Evolutionary conservation across 164 flowering plant species (phyloP), one percentile per base, ranked within the genome.

Genomic region (Buxus sempervirens): DNA sequence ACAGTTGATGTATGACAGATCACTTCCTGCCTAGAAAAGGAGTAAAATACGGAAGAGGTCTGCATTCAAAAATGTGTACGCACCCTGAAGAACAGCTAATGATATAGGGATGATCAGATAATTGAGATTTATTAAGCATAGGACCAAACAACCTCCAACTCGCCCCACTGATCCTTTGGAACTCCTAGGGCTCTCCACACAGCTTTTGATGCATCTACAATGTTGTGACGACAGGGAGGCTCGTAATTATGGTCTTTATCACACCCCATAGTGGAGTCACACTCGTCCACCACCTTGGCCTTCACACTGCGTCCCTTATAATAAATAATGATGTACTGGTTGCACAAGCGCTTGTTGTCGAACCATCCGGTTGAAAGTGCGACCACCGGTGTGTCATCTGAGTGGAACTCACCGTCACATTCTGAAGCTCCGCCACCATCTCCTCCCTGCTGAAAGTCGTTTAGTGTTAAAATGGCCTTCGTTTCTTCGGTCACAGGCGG

Each of bases 111-210:
- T n/a, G n/a, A n/a, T n/a, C n/a, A n/a, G n/a, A n/a, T n/a, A n/a
- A n/a, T n/a, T n/a, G n/a, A n/a, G n/a, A n/a, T n/a, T n/a, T n/a
- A n/a, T n/a, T n/a, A n/a, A n/a, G n/a, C n/a, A n/a, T n/a, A n/a
- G n/a, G n/a, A n/a, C n/a, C n/a, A n/a, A n/a, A n/a, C n/a, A n/a
- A n/a, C n/a, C n/a, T n/a, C n/a, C n/a, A n/a, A n/a, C n/a, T n/a
- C n/a, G n/a, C n/a, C n/a, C n/a, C n/a, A n/a, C n/a, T n/a, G n/a
- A n/a, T n/a, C n/a, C n/a, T n/a, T n/a, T n/a, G n/a, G n/a, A 5
- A 81, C 55, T 18, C 82, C 80, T 54, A 81, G 53, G 51, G 65
- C 80, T 0, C 51, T 54, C 85, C 85, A 82, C 36, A 80, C 85
- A 13, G 80, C 80, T 16, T 64, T 55, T 0, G 83, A 82, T 4